Evolutionary conservation across 2,329 filamentous ascomycete genomes (phyloP).

Genomic region (Sclerotinia trifoliorum): DNA sequence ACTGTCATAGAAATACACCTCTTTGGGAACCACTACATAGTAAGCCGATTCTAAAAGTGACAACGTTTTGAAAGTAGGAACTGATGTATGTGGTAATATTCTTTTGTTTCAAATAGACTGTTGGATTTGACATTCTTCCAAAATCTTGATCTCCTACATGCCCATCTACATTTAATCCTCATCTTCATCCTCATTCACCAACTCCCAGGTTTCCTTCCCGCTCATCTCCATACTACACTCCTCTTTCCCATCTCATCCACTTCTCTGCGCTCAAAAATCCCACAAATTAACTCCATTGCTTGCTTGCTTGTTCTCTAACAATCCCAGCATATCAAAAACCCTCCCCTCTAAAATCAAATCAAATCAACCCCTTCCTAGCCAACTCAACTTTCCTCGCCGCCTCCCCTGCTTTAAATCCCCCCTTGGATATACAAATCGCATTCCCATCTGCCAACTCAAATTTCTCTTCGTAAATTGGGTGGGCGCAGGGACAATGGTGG

Average conservation of each 20-base stretch:
- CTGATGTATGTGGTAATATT: background rate
- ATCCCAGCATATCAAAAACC: no score
- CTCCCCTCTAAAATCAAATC: background rate
- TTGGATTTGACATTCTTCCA: background rate
- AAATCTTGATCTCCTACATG: background rate
- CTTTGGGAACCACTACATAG: background rate
- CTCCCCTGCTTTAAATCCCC: slow-evolving; percentile 71
- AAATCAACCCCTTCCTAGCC: slow-evolving; percentile 75
- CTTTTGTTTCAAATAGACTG: background rate
- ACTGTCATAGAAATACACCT: background rate
- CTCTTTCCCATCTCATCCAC: no score
- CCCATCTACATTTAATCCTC: background rate
- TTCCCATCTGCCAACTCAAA: slow-evolving; percentile 71
- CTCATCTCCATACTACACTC: background rate
- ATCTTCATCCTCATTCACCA: no score
- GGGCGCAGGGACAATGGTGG: slow-evolving; percentile 93
- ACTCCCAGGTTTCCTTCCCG: no score
- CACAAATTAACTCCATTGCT: background rate
- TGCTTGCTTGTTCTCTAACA: background rate
- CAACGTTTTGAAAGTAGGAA: background rate
- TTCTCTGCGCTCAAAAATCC: background rate
- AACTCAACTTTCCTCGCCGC: slow-evolving; percentile 74
- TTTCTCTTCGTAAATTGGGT: slow-evolving; percentile 73
- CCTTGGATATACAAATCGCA: slow-evolving; percentile 71
- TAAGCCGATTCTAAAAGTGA: background rate